These are phyloP conservation scores for Funneliformis mosseae DNA, from an alignment of 192 early-diverging fungal genomes.

Conservation along the genomic window DNA sequence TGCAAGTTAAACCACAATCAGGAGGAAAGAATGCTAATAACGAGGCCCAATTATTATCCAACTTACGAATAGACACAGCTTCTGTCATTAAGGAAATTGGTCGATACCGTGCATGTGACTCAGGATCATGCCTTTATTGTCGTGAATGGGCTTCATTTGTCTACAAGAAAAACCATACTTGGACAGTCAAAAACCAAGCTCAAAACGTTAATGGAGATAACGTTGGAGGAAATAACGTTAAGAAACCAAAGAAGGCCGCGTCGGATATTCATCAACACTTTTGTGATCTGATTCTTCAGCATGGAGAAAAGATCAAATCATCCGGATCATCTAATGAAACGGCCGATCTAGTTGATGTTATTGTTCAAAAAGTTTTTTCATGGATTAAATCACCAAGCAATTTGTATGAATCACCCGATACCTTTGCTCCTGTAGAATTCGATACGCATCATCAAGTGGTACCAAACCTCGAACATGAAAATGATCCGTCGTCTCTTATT, in stretches of 20 bases:
- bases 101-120: slow-evolving; percentile 72
- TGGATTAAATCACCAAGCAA: slow-evolving; percentile 53
- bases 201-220: neutral
- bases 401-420: slow-evolving; percentile 47
- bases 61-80: slow-evolving; percentile 65
- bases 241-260: slow-evolving; percentile 42
- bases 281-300: slow-evolving; percentile 33
- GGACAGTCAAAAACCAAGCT: slow-evolving; percentile 37
- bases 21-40: neutral
- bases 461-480: slow-evolving; percentile 55
- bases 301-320: slow-evolving; percentile 28
- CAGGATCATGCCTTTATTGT: slow-evolving; percentile 72
- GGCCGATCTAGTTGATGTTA: slow-evolving; percentile 38
- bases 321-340: slow-evolving; percentile 40
- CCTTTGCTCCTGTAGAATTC: slow-evolving; percentile 54
- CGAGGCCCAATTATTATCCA: slow-evolving; percentile 41
- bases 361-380: slow-evolving; percentile 41
- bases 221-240: neutral
- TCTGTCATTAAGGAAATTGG: slow-evolving; percentile 68
- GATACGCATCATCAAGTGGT: slow-evolving; percentile 46
- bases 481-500: slow-evolving; percentile 67
- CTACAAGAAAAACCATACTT: slow-evolving; percentile 65
- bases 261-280: slow-evolving; percentile 43
- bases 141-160: slow-evolving; percentile 81
- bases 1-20: slow-evolving; percentile 9